Conservation (phyloP, 805 yeast genomes). For the Yarrowia sp. region DNA sequence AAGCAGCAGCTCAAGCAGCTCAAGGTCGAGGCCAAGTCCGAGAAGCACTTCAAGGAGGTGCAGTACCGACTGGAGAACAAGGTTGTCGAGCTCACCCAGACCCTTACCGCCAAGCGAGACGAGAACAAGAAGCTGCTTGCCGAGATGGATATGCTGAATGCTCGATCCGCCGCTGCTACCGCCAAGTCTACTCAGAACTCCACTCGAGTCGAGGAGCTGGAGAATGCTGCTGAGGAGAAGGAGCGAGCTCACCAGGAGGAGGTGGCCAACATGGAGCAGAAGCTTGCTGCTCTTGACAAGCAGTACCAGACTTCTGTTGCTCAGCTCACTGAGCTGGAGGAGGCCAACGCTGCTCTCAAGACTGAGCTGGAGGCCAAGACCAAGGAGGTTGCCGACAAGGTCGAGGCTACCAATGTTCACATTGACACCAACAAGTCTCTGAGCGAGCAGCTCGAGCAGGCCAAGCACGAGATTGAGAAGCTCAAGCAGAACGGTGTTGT, state of each 20-base stretch:
- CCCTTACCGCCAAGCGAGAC: conserved; percentile 70
- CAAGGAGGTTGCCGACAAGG: conserved; percentile 21
- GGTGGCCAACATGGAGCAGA: conserved; percentile 30
- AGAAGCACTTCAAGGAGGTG: conserved; percentile 83
- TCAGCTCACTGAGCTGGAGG: conserved; percentile 29
- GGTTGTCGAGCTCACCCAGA: conserved; percentile 92
- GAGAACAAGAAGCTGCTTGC: conserved; percentile 72
- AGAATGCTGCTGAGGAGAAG: conserved; percentile 34
- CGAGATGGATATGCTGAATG: conserved; percentile 48
- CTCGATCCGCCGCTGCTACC: conserved; percentile 29
- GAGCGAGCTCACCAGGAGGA: conserved; percentile 30
- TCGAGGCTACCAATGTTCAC: conserved; percentile 13
- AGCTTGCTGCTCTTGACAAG: conserved; percentile 33
- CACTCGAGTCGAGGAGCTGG: conserved; percentile 33
- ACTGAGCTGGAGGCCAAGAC: conserved; percentile 26
- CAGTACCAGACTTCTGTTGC: conserved; percentile 34
- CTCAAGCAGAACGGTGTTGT: conserved; percentile 32
- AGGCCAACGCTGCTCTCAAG: conserved; percentile 22
- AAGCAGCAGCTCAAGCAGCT: conserved; percentile 57
- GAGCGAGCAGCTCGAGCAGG: conserved; percentile 34
- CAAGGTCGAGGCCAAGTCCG: conserved; percentile 88
- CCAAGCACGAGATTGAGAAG: conserved; percentile 38
- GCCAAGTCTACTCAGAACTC: conserved; percentile 20
- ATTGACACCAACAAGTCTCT: conserved; percentile 38
- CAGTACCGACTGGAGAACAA: conserved; percentile 93